These are phyloP conservation scores for Kalmanozyma brasiliensis DNA, from an alignment of 1,284 basidiomycete species.

Conservation along the genomic window DNA sequence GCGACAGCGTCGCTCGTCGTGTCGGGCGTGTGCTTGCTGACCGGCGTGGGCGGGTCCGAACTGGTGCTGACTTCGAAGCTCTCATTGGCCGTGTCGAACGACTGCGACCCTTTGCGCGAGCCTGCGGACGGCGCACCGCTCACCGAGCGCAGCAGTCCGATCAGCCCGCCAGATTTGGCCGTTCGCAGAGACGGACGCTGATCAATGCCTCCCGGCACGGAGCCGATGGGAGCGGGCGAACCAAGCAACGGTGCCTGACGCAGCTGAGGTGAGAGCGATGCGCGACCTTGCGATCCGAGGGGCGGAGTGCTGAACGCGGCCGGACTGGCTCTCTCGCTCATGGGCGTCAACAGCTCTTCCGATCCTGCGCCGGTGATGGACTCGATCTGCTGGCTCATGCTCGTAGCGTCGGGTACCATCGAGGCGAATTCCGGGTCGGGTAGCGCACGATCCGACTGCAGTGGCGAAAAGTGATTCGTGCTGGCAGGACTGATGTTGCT, in stretches of 20 bases:
- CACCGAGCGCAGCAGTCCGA: conserved; percentile 39
- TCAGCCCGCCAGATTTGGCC: conserved; percentile 25
- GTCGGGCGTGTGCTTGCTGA: conserved; percentile 46
- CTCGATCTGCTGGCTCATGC: conserved; percentile 37
- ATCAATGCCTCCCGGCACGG: neutral
- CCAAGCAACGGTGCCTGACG: conserved; percentile 26
- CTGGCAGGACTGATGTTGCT: conserved; percentile 22
- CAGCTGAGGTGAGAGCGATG: conserved; percentile 22
- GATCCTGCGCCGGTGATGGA: conserved; percentile 23
- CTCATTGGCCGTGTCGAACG: conserved; percentile 30
- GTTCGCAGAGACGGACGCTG: conserved; percentile 12
- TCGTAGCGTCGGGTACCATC: conserved; percentile 21
- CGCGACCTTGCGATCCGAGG: conserved; percentile 18
- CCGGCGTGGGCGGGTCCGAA: conserved; percentile 41
- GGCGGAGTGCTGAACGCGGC: conserved; percentile 32
- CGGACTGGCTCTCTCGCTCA: conserved; percentile 16
- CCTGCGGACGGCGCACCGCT: conserved; percentile 25
- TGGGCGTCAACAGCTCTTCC: conserved; percentile 26
- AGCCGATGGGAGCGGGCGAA: conserved; percentile 39
- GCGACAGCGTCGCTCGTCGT: conserved; percentile 4
- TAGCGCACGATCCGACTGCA: conserved; percentile 22
- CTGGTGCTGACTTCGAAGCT: conserved; percentile 15
- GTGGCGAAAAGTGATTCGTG: conserved; percentile 37
- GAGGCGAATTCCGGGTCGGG: conserved; percentile 31
- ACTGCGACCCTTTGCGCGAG: conserved; percentile 34